Base-by-base conservation (phyloP, 2,329 filamentous ascomycete species). In the Penicillium sp. region DNA sequence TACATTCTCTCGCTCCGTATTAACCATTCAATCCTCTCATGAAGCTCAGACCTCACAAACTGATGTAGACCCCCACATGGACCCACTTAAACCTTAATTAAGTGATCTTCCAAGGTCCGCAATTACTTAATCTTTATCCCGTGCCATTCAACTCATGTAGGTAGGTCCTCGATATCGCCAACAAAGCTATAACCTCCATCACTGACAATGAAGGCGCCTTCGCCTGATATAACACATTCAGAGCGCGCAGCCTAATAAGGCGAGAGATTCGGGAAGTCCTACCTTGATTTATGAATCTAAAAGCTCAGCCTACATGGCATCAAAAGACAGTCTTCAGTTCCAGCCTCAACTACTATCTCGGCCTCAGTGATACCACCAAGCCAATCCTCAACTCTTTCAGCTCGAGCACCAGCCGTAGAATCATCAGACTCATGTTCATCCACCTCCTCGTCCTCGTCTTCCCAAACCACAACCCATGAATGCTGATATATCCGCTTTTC, bases 51-150 rank as follows among this genome's bases (percentile, higher is more conserved):
- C 43, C 17, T 45, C 9, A 25, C 9, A 25, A 14, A 5, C 5
- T 16, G 28, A 33, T 25, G 10, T 25, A n/a, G 7, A 28, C n/a
- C 46, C 26, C 33, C 41, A 43, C 26, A 25, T 30, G 12, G 46
- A 30, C 14, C 46, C 46, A 49, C 46, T 17, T n/a, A 40, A 49
- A 49, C 35, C 46, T 49, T 49, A 41, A 30, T 49, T 8, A 25
- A 49, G 25, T 22, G 17, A 49, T 19, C n/a, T 22, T 9, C 46
- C 25, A 14, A 22, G n/a, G n/a, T 31, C 46, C 26, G 25, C 9
- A 28, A 17, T 47, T 12, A n/a, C 22, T 36, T n/a, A 6, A 14
- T 14, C 16, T 25, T 10, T 12, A 11, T 17, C 16, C 25, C 10
- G 12, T 17, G 7, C 9, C 41, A 14, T 16, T 40, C 9, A 2